phyloP scores from a whole-genome alignment of 345 rosid species.

The Mercurialis annua region DNA sequence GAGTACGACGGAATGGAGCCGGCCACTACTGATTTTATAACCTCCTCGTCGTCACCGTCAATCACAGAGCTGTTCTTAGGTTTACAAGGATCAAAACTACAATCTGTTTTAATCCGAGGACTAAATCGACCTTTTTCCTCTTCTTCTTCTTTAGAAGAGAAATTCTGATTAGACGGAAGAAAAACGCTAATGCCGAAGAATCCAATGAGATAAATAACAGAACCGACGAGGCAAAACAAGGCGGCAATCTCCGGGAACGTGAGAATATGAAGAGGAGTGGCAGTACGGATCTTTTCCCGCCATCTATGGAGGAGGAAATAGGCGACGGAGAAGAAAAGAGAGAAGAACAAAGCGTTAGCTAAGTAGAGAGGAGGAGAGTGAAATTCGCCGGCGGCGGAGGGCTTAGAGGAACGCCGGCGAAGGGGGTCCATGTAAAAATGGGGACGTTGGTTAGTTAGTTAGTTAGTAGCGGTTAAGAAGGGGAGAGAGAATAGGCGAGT shows the following conservation, averaged over 20 bases:
- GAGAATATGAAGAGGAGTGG: conserved; percentile 78
- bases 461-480: background rate
- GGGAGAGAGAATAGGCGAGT: background rate
- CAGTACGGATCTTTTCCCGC: conserved; percentile 88
- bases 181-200: conserved; percentile 87
- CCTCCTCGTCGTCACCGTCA: background rate
- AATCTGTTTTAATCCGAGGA: no score
- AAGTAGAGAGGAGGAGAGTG: conserved; percentile 52
- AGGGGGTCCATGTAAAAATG: conserved; percentile 15
- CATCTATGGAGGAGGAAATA: conserved; percentile 62
- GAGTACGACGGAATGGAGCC: conserved; percentile 37
- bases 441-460: background rate
- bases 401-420: conserved; percentile 22
- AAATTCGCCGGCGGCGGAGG: conserved; percentile 21
- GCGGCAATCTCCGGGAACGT: conserved; percentile 71
- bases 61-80: no score
- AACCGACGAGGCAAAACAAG: conserved; percentile 49
- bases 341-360: conserved; percentile 44
- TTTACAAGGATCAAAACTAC: no score
- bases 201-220: conserved; percentile 35
- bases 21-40: conserved; percentile 31
- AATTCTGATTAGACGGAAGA: no score
- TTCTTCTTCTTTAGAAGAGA: conserved; percentile 27
- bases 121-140: no score
- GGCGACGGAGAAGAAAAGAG: conserved; percentile 48